These are phyloP conservation scores for Babesia sp. DNA, from an alignment of 169 alveolate species.

Conservation along the genomic window DNA sequence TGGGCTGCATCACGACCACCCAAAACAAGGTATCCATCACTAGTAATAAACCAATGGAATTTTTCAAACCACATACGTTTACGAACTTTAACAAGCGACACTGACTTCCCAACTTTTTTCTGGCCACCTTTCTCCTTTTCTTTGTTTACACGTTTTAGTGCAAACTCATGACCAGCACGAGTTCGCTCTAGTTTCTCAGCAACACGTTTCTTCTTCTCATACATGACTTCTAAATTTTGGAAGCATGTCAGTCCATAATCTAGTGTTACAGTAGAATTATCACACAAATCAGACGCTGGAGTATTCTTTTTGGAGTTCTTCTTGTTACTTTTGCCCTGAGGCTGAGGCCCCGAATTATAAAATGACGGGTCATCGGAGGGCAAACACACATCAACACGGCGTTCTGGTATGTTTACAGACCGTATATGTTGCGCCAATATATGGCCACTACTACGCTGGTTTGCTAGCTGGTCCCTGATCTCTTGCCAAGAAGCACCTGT, in stretches of 20 bases:
- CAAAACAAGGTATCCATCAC: slow-evolving; percentile 84
- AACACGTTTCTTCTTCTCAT: slow-evolving; percentile 82
- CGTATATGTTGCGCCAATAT: slow-evolving; percentile 84
- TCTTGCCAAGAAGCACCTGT: slow-evolving; percentile 91
- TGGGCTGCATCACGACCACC: slow-evolving; percentile 90
- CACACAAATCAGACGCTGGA: slow-evolving; percentile 17
- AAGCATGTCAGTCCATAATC: slow-evolving; percentile 78
- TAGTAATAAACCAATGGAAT: slow-evolving; percentile 94
- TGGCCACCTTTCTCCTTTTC: slow-evolving; percentile 79
- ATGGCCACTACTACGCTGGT: slow-evolving; percentile 85
- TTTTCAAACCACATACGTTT: slow-evolving; percentile 96
- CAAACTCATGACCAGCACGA: slow-evolving; percentile 83
- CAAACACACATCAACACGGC: slow-evolving; percentile 31
- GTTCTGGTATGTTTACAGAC: slow-evolving; percentile 75
- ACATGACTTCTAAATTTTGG: slow-evolving; percentile 85
- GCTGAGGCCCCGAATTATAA: slow-evolving; percentile 56
- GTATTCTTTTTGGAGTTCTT: slow-evolving; percentile 1
- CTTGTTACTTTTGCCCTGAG: slow-evolving; percentile 46
- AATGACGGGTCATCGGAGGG: slow-evolving; percentile 74
- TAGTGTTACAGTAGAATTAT: slow-evolving; percentile 45
- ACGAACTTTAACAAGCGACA: slow-evolving; percentile 75
- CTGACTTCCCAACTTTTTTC: slow-evolving; percentile 49
- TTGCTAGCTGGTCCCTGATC: slow-evolving; percentile 85
- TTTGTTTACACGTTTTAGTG: slow-evolving; percentile 88
- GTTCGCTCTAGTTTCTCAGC: slow-evolving; percentile 87